Percentiles rank a stretch among this genome's conserved stretches.
These are phyloP conservation scores for Suillus cothurnatus DNA, from an alignment of 768 basidiomycete genomes.

Conservation along the genomic window DNA sequence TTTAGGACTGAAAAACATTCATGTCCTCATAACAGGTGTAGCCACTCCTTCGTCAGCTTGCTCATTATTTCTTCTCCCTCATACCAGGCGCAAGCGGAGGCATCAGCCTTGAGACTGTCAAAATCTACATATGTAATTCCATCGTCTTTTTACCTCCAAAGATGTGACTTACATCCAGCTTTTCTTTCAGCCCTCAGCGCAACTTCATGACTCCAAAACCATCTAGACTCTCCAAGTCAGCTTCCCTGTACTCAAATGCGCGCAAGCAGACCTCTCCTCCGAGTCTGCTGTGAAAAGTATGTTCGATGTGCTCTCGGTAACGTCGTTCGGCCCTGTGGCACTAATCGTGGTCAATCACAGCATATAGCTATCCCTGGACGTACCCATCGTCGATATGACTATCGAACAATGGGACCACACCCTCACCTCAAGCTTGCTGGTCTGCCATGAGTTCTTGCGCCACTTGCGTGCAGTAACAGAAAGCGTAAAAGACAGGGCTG, in stretches of 20 bases:
- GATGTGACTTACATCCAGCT: neutral
- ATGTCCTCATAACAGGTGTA: slow-evolving; percentile 74
- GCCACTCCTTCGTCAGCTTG: neutral
- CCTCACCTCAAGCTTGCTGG: slow-evolving; percentile 67
- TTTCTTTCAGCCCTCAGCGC: slow-evolving; percentile 63
- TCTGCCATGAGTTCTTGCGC: slow-evolving; percentile 59
- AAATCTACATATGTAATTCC: slow-evolving; percentile 54
- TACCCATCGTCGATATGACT: slow-evolving; percentile 57
- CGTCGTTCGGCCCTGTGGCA: slow-evolving; percentile 51
- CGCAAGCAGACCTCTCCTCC: slow-evolving; percentile 58
- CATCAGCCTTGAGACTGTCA: slow-evolving; percentile 68
- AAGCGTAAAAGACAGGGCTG: slow-evolving; percentile 52
- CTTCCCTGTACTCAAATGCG: slow-evolving; percentile 36
- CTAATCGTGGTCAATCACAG: slow-evolving; percentile 66
- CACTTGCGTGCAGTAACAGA: slow-evolving; percentile 41
- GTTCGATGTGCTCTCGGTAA: slow-evolving; percentile 43
- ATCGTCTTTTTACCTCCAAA: neutral
- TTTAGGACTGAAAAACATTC: slow-evolving; percentile 58
- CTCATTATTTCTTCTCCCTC: neutral
- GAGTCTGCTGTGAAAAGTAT: slow-evolving; percentile 56
- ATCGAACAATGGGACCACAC: slow-evolving; percentile 66
- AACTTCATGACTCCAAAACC: slow-evolving; percentile 44
- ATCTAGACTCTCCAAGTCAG: slow-evolving; percentile 42
- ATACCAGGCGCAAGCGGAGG: slow-evolving; percentile 69
- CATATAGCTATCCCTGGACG: slow-evolving; percentile 47